Conservation (phyloP, 2,329 filamentous ascomycete species). For the Diaporthe humulicola region DNA sequence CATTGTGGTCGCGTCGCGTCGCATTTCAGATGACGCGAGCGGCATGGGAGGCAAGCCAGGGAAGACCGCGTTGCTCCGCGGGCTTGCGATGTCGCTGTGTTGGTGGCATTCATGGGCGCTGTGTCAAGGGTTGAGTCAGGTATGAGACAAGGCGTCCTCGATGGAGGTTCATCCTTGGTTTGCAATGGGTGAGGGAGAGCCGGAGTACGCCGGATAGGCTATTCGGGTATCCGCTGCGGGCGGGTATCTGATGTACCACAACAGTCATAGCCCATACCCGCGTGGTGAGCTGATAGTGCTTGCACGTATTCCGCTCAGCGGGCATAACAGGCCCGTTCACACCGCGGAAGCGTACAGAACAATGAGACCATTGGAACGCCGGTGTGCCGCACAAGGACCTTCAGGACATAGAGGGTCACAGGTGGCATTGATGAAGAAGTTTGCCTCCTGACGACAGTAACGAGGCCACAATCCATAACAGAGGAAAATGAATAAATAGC, state of each 20-base stretch:
- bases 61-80: slow-evolving; percentile 11
- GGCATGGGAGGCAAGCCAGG: slow-evolving; percentile 1
- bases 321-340: neutral
- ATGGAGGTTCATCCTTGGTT: neutral
- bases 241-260: neutral
- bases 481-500: neutral
- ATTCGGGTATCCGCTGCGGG: slow-evolving; percentile 21
- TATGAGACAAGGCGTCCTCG: neutral
- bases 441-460: neutral
- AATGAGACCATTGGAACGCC: neutral
- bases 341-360: neutral
- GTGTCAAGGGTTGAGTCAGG: neutral
- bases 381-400: neutral
- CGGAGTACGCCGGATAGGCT: slow-evolving; percentile 16
- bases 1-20: slow-evolving; percentile 4
- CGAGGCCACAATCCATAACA: neutral
- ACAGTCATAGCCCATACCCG: neutral
- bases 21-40: slow-evolving; percentile 16
- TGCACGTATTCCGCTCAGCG: neutral
- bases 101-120: neutral
- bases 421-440: too few species aligned
- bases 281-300: neutral
- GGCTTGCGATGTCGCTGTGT: neutral
- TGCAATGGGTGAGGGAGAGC: neutral
- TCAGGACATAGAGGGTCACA: neutral